A percentile compares a stretch with the other conserved stretches of the same genome.
phyloP scores from a whole-genome alignment of 1,284 basidiomycete genomes.

The Waitea zeae region DNA sequence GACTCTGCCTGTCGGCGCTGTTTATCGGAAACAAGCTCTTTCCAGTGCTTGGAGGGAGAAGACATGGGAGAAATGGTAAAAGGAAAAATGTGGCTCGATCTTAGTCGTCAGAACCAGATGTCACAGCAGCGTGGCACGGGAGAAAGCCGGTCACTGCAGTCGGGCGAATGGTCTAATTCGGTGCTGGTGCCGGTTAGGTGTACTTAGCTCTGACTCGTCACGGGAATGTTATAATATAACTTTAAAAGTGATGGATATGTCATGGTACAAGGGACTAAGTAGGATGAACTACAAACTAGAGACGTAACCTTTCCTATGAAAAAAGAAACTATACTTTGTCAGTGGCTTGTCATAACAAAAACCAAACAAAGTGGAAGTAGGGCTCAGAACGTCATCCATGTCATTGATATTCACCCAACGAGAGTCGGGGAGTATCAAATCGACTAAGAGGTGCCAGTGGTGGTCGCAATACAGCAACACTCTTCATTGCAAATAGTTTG shows the following conservation, averaged over 20 bases:
- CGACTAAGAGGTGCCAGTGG: constrained; percentile 85
- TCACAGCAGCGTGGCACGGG: background rate
- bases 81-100: background rate
- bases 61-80: background rate
- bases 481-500: constrained; percentile 49
- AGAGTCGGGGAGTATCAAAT: constrained; percentile 29
- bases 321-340: background rate
- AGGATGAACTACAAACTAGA: background rate
- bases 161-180: background rate
- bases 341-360: background rate
- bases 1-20: constrained; percentile 22
- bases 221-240: too few relatives aligned
- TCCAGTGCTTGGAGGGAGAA: constrained; percentile 16
- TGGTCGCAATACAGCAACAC: constrained; percentile 59
- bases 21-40: constrained; percentile 21
- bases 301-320: background rate
- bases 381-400: constrained; percentile 48
- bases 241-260: background rate
- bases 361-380: constrained; percentile 1
- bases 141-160: background rate
- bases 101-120: background rate
- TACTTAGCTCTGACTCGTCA: background rate
- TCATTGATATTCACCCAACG: constrained; percentile 39
- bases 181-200: background rate
- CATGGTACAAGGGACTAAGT: background rate